Evolutionary conservation across 2,329 filamentous ascomycete genomes (phyloP).

Genomic region (Rhynchosporium graminicola): DNA sequence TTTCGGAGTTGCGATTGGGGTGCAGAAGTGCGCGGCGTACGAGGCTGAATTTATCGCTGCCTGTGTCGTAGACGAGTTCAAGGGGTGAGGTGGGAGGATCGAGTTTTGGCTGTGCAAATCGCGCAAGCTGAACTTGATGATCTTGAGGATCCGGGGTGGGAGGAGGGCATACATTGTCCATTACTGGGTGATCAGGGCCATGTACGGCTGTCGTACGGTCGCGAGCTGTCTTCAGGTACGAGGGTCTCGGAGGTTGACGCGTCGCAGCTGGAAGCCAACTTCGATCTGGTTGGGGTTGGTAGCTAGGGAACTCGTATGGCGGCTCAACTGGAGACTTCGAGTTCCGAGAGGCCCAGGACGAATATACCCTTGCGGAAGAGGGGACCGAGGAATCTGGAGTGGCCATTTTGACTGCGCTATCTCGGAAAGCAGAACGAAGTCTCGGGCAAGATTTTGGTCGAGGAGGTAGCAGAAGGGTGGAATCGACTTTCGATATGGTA

Average conservation of each 20-base stretch:
- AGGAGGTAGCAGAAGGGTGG: background rate
- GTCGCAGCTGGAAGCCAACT: conserved; percentile 6
- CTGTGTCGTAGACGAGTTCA: conserved; percentile 29
- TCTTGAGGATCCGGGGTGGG: background rate
- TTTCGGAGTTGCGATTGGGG: background rate
- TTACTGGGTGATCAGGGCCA: conserved; percentile 4
- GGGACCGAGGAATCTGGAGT: background rate
- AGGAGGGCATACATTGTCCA: background rate
- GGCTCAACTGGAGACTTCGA: background rate
- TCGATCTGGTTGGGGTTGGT: conserved; percentile 10
- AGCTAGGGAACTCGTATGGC: background rate
- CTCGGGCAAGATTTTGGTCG: conserved; percentile 13
- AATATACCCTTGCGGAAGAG: background rate
- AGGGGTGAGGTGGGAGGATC: conserved; percentile 1
- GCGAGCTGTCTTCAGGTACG: background rate
- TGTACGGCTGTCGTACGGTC: background rate
- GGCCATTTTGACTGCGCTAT: background rate
- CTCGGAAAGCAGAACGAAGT: background rate
- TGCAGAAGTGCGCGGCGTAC: conserved; percentile 20
- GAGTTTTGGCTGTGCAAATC: background rate
- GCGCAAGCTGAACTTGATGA: background rate
- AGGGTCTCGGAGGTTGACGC: background rate
- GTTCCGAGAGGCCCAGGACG: background rate
- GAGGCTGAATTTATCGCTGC: conserved; percentile 19
- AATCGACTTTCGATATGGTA: background rate